Base-by-base conservation (phyloP, 1,284 basidiomycete species). In the Boletus mariae region DNA sequence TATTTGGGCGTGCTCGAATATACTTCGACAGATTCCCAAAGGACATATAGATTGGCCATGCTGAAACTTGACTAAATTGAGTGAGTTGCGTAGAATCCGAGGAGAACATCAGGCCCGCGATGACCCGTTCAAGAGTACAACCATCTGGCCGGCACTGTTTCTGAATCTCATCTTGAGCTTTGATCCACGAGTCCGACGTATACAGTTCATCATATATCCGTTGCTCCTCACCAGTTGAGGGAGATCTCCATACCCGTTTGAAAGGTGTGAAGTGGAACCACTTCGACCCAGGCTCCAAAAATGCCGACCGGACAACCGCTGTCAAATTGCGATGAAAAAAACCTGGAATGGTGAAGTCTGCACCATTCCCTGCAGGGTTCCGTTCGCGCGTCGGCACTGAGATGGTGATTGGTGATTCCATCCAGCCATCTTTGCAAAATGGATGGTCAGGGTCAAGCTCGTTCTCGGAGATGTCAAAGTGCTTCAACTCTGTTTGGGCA, bases 81-180 rank as follows among this genome's bases (percentile, higher is more conserved):
- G 72, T 63, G 0, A 76, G 59, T 4, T 69, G 69, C 0, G 71
- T 77, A 0, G 66, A 58, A 51, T 76, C 72, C 0, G 73, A 76
- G 60, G 64, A 73, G 42, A 72, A 59, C 65, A 73, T 68, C 1
- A 73, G 25, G 0, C 53, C 67, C 0, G 56, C 62, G 5, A 73
- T 49, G 1, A 64, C 65, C 1, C 58, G 56, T 31, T 66, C 61
- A 1, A 68, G 47, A 4, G 29, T 54, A 38, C 58, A 63, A 0
- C 49, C 54, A 3, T 64, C 58, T 2, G 56, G 44, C 1, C 20
- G 35, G 0, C 49, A 43, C 11, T 54, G 53, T 13, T 53, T 49
- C 47, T 59, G 55, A 1, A 71, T 46, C 3, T 59, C 52, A 1
- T 64, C 54, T 20, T 72, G 59, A 4, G 57, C 54, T 20, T 54